Conservation (phyloP, 2,329 filamentous ascomycete species). For the Colletotrichum eremochloae region DNA sequence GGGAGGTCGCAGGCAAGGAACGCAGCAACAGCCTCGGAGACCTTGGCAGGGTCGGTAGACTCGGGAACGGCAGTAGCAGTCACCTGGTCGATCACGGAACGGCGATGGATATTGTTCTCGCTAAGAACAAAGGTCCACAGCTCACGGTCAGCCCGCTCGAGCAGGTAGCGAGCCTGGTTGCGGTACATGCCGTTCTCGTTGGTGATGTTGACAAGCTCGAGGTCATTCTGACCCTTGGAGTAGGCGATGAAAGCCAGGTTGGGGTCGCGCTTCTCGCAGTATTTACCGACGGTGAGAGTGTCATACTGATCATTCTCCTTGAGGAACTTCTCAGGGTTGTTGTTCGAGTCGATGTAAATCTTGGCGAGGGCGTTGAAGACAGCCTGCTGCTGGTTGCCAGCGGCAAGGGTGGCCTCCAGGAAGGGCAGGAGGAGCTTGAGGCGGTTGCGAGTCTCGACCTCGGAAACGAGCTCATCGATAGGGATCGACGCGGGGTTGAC, state of each 20-base stretch:
- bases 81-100: conserved; percentile 95
- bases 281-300: conserved; percentile 91
- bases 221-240: conserved; percentile 94
- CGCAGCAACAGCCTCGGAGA: conserved; percentile 92
- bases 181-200: conserved; percentile 99
- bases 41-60: conserved; percentile 92
- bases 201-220: conserved; percentile 97
- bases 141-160: conserved; percentile 90
- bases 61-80: conserved; percentile 95
- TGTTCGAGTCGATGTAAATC: conserved; percentile 99
- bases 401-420: conserved; percentile 89
- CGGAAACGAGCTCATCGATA: conserved; percentile 91
- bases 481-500: conserved; percentile 88
- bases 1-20: conserved; percentile 94
- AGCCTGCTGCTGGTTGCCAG: conserved; percentile 94
- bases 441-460: conserved; percentile 96
- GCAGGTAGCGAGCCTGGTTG: conserved; percentile 93
- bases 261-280: conserved; percentile 98
- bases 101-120: conserved; percentile 94
- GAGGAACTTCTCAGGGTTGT: conserved; percentile 96
- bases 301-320: conserved; percentile 99
- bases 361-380: conserved; percentile 98
- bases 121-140: conserved; percentile 96
- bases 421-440: conserved; percentile 96
- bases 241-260: conserved; percentile 96